Percentiles rank a stretch among this genome's conserved stretches.
phyloP scores from a whole-genome alignment of 352 stramenopile species.

The Phytophthora citrophthora region DNA sequence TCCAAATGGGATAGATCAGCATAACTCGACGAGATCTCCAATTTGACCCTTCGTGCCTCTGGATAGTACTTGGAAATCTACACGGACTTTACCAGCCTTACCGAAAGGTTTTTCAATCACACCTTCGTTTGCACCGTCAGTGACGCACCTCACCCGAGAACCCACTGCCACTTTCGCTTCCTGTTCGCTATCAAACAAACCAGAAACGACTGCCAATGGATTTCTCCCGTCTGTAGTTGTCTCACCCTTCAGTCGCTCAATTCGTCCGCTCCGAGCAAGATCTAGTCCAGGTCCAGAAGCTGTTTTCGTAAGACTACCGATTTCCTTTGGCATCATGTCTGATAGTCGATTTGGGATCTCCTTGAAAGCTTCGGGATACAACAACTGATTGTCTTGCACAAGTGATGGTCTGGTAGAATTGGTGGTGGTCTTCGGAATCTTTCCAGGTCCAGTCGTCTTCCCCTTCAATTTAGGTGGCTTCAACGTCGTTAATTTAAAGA shows the following conservation, averaged over 20 bases:
- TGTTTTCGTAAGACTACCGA: background rate
- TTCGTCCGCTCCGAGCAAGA: constrained; percentile 18
- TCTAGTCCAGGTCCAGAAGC: background rate
- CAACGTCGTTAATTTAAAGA: constrained; percentile 58
- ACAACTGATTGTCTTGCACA: constrained; percentile 45
- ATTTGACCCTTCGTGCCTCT: constrained; percentile 58
- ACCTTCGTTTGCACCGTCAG: constrained; percentile 36
- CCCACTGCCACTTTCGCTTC: constrained; percentile 47
- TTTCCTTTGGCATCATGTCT: background rate
- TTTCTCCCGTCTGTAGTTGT: constrained; percentile 68
- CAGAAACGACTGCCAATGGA: constrained; percentile 63
- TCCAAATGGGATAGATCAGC: background rate
- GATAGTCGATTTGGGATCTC: background rate
- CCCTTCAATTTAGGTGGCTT: constrained; percentile 43
- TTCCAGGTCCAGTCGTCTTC: constrained; percentile 5
- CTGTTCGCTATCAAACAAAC: constrained; percentile 56
- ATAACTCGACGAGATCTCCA: constrained; percentile 46
- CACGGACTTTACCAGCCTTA: constrained; percentile 78
- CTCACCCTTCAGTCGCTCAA: constrained; percentile 77
- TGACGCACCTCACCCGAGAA: constrained; percentile 24
- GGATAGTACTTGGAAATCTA: constrained; percentile 47
- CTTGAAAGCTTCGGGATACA: constrained; percentile 58
- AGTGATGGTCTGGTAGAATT: constrained; percentile 23
- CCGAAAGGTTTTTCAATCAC: constrained; percentile 77
- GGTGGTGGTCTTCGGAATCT: background rate